Base-by-base conservation (phyloP, 805 yeast species). In the Brettanomyces bruxellensis region DNA sequence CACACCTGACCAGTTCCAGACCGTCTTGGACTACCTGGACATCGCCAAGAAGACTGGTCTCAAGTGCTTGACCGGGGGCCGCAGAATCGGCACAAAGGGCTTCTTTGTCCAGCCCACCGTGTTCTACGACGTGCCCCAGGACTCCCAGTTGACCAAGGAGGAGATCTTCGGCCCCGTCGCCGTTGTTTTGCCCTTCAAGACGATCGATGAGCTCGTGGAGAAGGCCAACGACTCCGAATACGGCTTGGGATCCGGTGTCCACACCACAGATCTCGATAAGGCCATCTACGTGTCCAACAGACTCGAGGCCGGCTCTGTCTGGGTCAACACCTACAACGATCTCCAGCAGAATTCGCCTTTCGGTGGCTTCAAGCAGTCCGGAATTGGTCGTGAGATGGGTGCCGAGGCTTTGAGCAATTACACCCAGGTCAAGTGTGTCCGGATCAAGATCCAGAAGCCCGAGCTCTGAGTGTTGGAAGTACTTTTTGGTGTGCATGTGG, bases 371-470 rank as follows among this genome's bases (percentile, higher is more conserved):
- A 81, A 81, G 61, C 82, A 81, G 69, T 79, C 86, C 51, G 91
- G 91, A 66, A 75, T 83, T 64, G 93, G 93, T 65, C 81, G 87
- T 73, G 93, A 84, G 72, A 81, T 84, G 90, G 93, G 93, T 67
- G 66, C 67, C 41, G 89, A 83, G 62, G 88, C 84, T 45, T 74
- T 82, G 54, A 87, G 81, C 54, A 78, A 79, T 70, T 84, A 83
- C 73, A 78, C 84, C 48, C 88, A 83, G 66, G 73, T 72, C 52
- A 84, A 83, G 69, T 86, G 87, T 53, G 84, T 84, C 50, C 81
- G 93, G 77, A 59, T 62, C 34, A 64, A 55, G 43, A 49, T 65
- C 35, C 41, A 38, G 40, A 53, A 49, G 35, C 68, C 68, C 50
- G 50, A 49, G 36, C 56, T 57, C 25, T 56, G 51, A 49, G 28